Conservation (phyloP, 306 rosid species). For the Fragaria ananassa region DNA sequence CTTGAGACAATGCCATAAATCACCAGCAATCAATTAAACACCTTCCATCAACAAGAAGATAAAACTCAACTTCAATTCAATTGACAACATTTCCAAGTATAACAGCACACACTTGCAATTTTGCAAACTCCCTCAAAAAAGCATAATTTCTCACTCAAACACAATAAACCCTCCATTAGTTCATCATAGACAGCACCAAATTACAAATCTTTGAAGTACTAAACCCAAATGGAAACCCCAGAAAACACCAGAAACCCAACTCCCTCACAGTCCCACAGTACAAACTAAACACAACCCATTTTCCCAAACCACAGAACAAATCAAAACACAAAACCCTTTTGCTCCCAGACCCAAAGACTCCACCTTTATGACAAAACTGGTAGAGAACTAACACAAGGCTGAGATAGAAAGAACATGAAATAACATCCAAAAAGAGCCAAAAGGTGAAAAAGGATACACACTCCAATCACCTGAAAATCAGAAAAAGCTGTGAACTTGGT, state of each 20-base stretch:
- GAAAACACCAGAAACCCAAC: conserved; percentile 18
- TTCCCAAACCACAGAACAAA: conserved; percentile 36
- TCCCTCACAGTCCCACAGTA: conserved; percentile 27
- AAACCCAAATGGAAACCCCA: conserved; percentile 23
- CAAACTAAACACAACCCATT: conserved; percentile 34
- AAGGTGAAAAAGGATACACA: conserved; percentile 33
- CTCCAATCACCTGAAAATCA: conserved; percentile 68
- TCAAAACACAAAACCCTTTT: conserved; percentile 21
- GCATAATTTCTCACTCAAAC: conserved; percentile 30
- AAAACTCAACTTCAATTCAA: conserved; percentile 34
- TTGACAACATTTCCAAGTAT: conserved; percentile 29
- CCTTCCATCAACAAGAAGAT: conserved; percentile 19
- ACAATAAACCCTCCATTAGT: conserved; percentile 20
- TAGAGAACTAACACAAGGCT: conserved; percentile 31
- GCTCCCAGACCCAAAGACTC: conserved; percentile 17
- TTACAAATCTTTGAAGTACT: conserved; percentile 21
- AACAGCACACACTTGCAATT: conserved; percentile 11
- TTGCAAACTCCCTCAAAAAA: conserved; percentile 25
- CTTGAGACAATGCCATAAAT: conserved; percentile 34
- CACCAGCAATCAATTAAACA: conserved; percentile 30
- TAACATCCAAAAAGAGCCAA: conserved; percentile 31
- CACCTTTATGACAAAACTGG: conserved; percentile 24
- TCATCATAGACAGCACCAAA: conserved; percentile 23
- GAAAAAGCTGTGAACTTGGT: conserved; percentile 44
- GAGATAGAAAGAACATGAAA: conserved; percentile 30